These are phyloP conservation scores for Podila clonocystis DNA, from an alignment of 192 early-diverging fungal species.

Conservation along the genomic window DNA sequence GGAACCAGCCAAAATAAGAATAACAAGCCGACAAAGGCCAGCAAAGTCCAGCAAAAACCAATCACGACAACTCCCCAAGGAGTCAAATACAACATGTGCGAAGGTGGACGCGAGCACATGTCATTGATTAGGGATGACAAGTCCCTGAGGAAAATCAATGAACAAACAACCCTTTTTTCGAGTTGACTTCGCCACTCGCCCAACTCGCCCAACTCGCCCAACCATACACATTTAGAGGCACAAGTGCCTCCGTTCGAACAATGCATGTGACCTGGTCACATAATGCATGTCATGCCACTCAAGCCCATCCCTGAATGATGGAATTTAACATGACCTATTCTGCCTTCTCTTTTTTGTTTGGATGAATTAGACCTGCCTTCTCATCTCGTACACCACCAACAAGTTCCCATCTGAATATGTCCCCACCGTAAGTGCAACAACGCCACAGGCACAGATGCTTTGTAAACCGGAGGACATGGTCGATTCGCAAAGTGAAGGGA, in stretches of 20 bases:
- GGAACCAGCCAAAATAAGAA: constrained; percentile 1
- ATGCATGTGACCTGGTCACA: too few species aligned
- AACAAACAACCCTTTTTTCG: too few species aligned
- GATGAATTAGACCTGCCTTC: constrained; percentile 80
- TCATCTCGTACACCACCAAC: constrained; percentile 97
- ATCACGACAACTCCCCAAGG: background rate
- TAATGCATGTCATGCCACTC: too few species aligned
- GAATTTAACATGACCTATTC: background rate
- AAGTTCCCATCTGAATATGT: constrained; percentile 97
- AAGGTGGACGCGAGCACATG: too few species aligned
- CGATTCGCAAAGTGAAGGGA: background rate
- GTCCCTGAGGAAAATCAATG: too few species aligned
- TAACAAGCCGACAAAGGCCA: background rate
- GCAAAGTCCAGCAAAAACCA: background rate
- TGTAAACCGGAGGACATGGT: background rate
- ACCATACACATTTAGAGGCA: too few species aligned
- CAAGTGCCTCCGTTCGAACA: too few species aligned
- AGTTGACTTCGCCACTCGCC: too few species aligned
- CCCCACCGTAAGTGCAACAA: constrained; percentile 78
- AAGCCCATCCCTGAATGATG: too few species aligned
- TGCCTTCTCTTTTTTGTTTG: constrained; percentile 1
- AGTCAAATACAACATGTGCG: too few species aligned
- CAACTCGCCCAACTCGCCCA: too few species aligned
- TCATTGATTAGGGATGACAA: too few species aligned
- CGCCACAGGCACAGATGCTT: background rate